Conservation (phyloP, 257 asterid species). For the Echites panduratus region DNA sequence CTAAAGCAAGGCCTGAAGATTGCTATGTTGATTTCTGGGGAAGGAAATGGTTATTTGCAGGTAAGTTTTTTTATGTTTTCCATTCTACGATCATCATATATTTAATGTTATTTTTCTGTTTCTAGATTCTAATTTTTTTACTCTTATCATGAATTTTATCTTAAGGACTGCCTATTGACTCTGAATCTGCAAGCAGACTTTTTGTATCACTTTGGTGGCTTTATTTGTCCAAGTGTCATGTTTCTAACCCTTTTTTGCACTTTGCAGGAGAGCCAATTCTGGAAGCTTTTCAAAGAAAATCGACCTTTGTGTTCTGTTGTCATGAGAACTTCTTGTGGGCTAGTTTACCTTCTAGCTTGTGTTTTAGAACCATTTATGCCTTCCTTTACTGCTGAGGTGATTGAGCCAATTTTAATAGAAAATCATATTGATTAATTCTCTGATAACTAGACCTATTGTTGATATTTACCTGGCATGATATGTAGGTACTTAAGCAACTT, state of each 20-base stretch:
- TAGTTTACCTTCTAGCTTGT: constrained; percentile 89
- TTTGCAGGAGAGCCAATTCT: constrained; percentile 73
- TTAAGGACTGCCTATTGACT: neutral
- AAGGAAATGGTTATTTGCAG: constrained; percentile 91
- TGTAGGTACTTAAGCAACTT: constrained; percentile 90
- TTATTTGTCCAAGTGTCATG: neutral
- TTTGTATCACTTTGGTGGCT: neutral
- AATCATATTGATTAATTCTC: neutral
- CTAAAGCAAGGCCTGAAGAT: constrained; percentile 88
- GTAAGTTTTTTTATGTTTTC: constrained; percentile 32
- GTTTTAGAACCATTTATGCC: constrained; percentile 96
- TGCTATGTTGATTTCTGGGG: constrained; percentile 88
- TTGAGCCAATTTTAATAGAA: constrained; percentile 4
- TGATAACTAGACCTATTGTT: neutral
- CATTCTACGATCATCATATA: constrained; percentile 8
- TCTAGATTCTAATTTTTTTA: neutral
- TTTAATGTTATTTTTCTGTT: neutral
- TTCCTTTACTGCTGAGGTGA: constrained; percentile 81
- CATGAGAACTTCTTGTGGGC: constrained; percentile 81
- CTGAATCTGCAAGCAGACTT: neutral
- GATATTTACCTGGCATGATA: constrained; percentile 9
- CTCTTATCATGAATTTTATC: neutral
- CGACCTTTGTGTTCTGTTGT: constrained; percentile 60
- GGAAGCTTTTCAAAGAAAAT: constrained; percentile 98
- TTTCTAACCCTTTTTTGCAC: neutral